Conservation (phyloP, 306 rosid genomes). For the Vigna radiata region DNA sequence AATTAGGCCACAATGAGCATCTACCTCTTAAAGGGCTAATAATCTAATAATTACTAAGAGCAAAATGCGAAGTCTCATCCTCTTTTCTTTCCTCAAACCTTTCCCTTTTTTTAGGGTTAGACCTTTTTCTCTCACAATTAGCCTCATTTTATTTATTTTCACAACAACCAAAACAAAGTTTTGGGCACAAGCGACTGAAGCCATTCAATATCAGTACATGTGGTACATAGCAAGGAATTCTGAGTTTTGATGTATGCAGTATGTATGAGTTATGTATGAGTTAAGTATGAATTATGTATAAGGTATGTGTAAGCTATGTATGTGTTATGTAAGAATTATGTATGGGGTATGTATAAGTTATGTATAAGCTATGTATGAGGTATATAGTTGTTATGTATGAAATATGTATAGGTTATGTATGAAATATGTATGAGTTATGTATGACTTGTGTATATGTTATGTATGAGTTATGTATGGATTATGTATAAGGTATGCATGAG, state of each 20-base stretch:
- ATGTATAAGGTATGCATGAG: no score
- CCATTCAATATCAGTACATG: background rate
- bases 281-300: no score
- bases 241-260: conserved; percentile 46
- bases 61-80: background rate
- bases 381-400: no score
- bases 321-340: no score
- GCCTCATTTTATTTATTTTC: conserved; percentile 37
- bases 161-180: conserved; percentile 47
- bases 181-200: conserved; percentile 45
- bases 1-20: conserved; percentile 28
- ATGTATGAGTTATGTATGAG: no score
- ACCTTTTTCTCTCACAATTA: background rate
- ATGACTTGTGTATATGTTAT: no score
- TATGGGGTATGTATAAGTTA: no score
- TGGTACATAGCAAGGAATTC: conserved; percentile 49
- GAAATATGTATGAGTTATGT: no score
- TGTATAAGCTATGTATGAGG: no score
- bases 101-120: conserved; percentile 9
- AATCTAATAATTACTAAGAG: background rate
- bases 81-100: background rate
- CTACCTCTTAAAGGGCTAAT: conserved; percentile 21
- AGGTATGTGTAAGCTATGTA: no score
- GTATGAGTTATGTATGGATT: no score
- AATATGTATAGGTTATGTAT: no score